A percentile compares a stretch with the other conserved stretches of the same genome.
Evolutionary conservation across 2,329 filamentous ascomycete genomes (phyloP).

Genomic region (Fusarium denticulatum): DNA sequence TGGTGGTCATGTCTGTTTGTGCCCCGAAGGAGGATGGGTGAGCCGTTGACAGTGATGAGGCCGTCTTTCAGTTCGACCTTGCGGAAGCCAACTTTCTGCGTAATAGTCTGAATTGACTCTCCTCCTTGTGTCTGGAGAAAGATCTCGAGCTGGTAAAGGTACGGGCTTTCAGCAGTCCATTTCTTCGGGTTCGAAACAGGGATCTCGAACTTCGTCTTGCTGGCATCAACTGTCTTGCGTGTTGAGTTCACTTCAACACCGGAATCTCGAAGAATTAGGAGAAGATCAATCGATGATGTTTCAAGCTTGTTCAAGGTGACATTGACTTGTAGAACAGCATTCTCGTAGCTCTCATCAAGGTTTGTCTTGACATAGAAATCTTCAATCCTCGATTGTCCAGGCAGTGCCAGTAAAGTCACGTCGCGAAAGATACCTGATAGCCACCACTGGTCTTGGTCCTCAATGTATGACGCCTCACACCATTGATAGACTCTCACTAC

Average conservation of each 20-base stretch:
- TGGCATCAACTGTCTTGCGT: fast-evolving
- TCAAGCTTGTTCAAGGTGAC: fast-evolving
- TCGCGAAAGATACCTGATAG: slow-evolving; percentile 18
- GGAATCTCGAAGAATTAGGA: neutral
- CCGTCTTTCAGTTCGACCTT: neutral
- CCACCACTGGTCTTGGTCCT: slow-evolving; percentile 24
- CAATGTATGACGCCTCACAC: slow-evolving; percentile 7
- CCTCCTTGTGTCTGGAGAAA: neutral
- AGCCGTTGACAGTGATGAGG: neutral
- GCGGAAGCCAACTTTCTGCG: slow-evolving; percentile 5
- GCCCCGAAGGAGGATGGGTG: neutral
- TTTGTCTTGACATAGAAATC: slow-evolving; percentile 11
- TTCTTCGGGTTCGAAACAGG: neutral
- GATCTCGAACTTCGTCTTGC: fast-evolving
- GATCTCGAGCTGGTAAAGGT: slow-evolving; percentile 2
- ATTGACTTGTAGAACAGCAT: neutral
- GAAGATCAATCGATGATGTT: fast-evolving
- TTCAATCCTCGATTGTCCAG: neutral
- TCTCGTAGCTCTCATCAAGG: neutral
- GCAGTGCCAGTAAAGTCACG: neutral
- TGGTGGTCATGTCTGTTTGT: slow-evolving; percentile 13
- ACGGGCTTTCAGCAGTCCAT: slow-evolving; percentile 3
- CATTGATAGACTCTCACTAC: slow-evolving; percentile 10
- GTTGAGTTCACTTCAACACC: neutral
- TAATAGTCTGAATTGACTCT: neutral